These are phyloP conservation scores for Termitomyces sp. DNA, from an alignment of 768 basidiomycete genomes.

Conservation along the genomic window DNA sequence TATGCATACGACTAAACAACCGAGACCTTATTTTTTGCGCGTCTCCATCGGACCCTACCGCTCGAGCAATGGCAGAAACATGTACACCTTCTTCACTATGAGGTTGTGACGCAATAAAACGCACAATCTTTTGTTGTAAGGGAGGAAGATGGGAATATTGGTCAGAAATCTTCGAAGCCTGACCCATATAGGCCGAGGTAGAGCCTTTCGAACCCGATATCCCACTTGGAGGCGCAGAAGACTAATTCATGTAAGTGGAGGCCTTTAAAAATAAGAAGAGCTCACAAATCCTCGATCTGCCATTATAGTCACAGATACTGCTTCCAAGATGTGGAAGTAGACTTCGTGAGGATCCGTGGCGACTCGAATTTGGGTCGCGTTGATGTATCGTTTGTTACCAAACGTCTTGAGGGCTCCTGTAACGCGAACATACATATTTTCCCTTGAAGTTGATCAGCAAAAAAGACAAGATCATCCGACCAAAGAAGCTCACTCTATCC, in stretches of 20 bases:
- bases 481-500: slow-evolving; percentile 32
- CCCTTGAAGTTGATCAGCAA: slow-evolving; percentile 33
- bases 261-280: neutral
- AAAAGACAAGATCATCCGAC: neutral
- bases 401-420: slow-evolving; percentile 81
- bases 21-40: slow-evolving; percentile 60
- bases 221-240: slow-evolving; percentile 24
- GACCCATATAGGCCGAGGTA: slow-evolving; percentile 38
- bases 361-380: slow-evolving; percentile 66
- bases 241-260: slow-evolving; percentile 16
- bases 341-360: slow-evolving; percentile 70
- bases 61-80: slow-evolving; percentile 65
- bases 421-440: slow-evolving; percentile 74
- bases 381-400: slow-evolving; percentile 75
- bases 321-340: slow-evolving; percentile 77
- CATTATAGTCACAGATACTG: slow-evolving; percentile 60
- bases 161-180: slow-evolving; percentile 25
- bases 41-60: slow-evolving; percentile 42
- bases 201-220: slow-evolving; percentile 11
- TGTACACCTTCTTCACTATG: slow-evolving; percentile 61
- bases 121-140: slow-evolving; percentile 58
- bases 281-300: slow-evolving; percentile 64
- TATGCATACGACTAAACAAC: neutral
- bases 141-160: slow-evolving; percentile 52
- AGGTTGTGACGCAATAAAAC: slow-evolving; percentile 51